Evolutionary conservation across 352 stramenopile genomes (phyloP).

Genomic region (Globisporangium barbulae): DNA sequence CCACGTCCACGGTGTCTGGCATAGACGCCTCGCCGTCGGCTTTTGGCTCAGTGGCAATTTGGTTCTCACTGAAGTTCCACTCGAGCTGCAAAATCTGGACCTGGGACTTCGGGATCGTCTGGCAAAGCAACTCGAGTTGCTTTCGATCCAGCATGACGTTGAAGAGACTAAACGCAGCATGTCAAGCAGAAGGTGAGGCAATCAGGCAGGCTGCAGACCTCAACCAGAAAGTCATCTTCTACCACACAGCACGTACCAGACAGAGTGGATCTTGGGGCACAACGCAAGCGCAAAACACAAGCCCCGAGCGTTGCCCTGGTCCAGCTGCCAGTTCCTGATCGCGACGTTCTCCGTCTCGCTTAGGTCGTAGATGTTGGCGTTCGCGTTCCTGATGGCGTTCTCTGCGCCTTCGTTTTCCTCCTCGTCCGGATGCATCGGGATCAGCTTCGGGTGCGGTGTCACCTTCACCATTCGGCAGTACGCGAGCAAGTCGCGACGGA

Average conservation of each 20-base stretch:
- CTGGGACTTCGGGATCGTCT: slow-evolving; percentile 42
- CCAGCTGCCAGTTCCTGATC: slow-evolving; percentile 67
- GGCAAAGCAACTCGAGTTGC: slow-evolving; percentile 50
- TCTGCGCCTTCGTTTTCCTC: slow-evolving; percentile 45
- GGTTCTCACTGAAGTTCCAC: slow-evolving; percentile 40
- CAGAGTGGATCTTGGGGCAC: slow-evolving; percentile 39
- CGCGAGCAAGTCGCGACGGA: slow-evolving; percentile 58
- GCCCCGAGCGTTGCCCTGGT: slow-evolving; percentile 46
- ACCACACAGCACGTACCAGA: slow-evolving; percentile 36
- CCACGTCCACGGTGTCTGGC: not conserved
- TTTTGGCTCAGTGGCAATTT: not conserved
- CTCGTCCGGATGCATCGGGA: slow-evolving; percentile 56
- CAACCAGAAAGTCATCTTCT: no score
- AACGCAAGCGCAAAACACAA: slow-evolving; percentile 58
- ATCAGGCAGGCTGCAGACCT: no score
- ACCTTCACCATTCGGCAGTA: slow-evolving; percentile 55
- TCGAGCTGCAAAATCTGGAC: slow-evolving; percentile 63
- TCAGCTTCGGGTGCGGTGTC: slow-evolving; percentile 60
- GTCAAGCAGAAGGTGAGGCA: not conserved
- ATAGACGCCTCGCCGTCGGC: not conserved
- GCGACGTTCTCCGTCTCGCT: slow-evolving; percentile 52
- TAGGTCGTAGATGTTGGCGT: slow-evolving; percentile 43
- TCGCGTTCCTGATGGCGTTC: slow-evolving; percentile 2
- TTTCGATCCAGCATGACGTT: slow-evolving; percentile 47
- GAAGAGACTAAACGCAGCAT: slow-evolving; percentile 40